Evolutionary conservation across 225 moss, liverwort and hornwort genomes (phyloP).

Genomic region (Sphagnum contortum): DNA sequence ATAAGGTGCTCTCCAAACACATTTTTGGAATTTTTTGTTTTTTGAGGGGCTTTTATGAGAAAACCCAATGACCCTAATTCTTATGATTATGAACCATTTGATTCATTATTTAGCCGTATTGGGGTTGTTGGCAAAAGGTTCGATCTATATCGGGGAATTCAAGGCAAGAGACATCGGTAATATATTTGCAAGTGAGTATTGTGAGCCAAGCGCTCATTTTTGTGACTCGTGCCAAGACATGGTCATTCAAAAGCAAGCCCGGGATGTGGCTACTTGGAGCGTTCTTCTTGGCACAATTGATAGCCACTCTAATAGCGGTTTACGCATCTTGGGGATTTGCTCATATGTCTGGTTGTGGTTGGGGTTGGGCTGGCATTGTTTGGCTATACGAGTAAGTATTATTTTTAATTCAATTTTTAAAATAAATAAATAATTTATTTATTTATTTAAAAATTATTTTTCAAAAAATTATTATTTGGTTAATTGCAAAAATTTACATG

Average conservation of each 20-base stretch:
- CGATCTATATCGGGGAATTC: background rate
- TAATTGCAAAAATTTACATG: background rate
- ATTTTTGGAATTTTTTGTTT: no score
- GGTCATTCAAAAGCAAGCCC: conserved; percentile 51
- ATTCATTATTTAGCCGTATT: no score
- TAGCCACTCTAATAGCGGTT: conserved; percentile 55
- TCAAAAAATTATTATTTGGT: no score
- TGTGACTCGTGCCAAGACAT: conserved; percentile 35
- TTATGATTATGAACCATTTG: no score
- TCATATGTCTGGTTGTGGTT: conserved; percentile 56
- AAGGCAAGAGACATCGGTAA: conserved; percentile 38
- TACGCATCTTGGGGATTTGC: conserved; percentile 66
- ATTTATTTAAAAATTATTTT: no score
- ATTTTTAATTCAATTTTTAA: no score
- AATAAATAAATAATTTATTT: no score
- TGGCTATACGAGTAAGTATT: conserved; percentile 77
- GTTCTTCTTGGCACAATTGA: conserved; percentile 46
- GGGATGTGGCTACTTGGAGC: conserved; percentile 48
- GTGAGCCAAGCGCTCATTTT: conserved; percentile 57
- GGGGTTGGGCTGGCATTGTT: conserved; percentile 60
- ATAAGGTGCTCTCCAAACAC: no score
- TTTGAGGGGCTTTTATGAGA: no score
- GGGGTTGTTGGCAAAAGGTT: no score
- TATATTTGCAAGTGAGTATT: conserved; percentile 62
- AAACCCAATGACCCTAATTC: no score